A percentile compares a stretch with the other conserved stretches of the same genome.
Conservation (phyloP, 169 alveolate species). For the Plasmodium sp. region DNA sequence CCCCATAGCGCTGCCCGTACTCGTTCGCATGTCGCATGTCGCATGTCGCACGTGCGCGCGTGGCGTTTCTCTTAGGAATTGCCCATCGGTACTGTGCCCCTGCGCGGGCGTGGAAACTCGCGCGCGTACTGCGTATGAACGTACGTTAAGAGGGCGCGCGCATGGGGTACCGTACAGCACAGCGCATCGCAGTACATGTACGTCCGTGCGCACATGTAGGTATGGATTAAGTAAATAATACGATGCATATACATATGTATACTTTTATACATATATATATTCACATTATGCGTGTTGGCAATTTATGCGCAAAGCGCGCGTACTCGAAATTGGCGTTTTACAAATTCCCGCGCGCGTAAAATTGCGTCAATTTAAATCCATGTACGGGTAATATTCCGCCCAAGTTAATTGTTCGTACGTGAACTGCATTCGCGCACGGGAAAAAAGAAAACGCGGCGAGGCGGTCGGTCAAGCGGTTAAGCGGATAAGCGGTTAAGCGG, state of each 20-base stretch:
- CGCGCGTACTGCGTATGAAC: neutral
- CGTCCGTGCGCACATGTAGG: neutral
- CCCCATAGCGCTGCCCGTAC: neutral
- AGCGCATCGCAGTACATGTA: neutral
- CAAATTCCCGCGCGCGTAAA: neutral
- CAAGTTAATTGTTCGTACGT: neutral
- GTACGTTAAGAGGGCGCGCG: neutral
- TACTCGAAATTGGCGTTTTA: neutral
- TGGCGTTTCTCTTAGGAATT: neutral
- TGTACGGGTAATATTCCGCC: neutral
- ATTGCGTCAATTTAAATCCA: neutral
- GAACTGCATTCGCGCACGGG: neutral
- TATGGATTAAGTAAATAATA: neutral
- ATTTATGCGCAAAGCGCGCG: neutral
- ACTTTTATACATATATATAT: neutral
- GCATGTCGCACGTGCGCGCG: neutral
- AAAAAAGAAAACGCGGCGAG: neutral
- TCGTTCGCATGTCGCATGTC: neutral
- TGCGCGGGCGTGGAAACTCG: neutral
- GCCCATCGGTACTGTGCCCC: neutral
- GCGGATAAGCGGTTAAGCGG: neutral
- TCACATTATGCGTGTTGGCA: neutral
- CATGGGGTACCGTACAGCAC: neutral
- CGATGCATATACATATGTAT: neutral
- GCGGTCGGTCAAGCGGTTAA: no score